Conservation (phyloP, 2,329 filamentous ascomycete genomes). For the Xylariales sp. region DNA sequence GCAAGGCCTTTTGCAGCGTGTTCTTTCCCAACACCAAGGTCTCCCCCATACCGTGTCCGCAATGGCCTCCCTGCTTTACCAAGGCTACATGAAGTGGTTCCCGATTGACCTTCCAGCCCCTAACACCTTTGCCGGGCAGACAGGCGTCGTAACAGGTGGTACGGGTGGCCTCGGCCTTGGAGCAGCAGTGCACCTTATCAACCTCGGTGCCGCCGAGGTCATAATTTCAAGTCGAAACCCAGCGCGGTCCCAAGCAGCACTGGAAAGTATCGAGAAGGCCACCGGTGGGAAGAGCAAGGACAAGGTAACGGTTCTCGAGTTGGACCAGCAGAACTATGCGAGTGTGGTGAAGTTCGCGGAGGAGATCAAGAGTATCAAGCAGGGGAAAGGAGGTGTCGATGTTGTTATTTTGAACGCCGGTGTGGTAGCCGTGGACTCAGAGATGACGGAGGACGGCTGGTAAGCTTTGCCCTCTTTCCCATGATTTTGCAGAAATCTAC, state of each 20-base stretch:
- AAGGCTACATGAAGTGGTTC: conserved; percentile 23
- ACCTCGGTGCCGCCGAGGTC: conserved; percentile 33
- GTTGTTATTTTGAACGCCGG: conserved; percentile 42
- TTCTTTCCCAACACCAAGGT: too few species aligned
- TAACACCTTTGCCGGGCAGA: conserved; percentile 14
- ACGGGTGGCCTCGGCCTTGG: conserved; percentile 37
- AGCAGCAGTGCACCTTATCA: conserved; percentile 33
- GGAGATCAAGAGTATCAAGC: conserved; percentile 26
- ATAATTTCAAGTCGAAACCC: conserved; percentile 35
- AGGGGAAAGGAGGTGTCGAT: conserved; percentile 31
- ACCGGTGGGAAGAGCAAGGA: conserved; percentile 4
- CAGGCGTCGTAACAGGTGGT: conserved; percentile 35
- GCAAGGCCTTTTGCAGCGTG: too few species aligned
- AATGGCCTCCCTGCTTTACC: conserved; percentile 14
- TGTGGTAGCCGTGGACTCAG: conserved; percentile 18
- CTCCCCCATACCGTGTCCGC: too few species aligned
- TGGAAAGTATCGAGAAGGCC: conserved; percentile 26
- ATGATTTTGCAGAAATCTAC: too few species aligned
- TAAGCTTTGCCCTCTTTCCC: conserved; percentile 15
- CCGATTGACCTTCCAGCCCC: conserved; percentile 14
- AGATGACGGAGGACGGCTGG: conserved; percentile 22
- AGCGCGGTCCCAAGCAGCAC: conserved; percentile 32
- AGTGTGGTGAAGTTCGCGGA: conserved; percentile 36
- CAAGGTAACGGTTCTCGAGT: conserved; percentile 34
- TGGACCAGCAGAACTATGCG: conserved; percentile 39